Conservation (phyloP, 352 stramenopile genomes). For the Pythium aquatile region DNA sequence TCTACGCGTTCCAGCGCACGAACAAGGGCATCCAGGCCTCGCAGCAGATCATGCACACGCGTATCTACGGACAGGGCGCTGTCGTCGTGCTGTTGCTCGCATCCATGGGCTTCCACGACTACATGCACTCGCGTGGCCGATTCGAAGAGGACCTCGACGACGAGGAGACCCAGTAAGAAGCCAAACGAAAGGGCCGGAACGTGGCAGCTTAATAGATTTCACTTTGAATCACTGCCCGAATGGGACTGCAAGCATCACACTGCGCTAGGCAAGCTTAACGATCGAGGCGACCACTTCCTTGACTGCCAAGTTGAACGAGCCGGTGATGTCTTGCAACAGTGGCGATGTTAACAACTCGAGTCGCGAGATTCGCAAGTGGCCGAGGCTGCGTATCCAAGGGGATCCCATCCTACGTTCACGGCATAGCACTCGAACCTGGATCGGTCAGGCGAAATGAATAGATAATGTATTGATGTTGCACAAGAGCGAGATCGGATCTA, state of each 20-base stretch:
- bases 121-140: constrained; percentile 66
- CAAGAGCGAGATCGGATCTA: not conserved
- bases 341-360: too few species aligned
- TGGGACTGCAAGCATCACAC: not conserved
- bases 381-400: too few species aligned
- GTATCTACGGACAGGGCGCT: constrained; percentile 71
- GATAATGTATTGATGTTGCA: not conserved
- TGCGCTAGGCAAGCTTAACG: not conserved
- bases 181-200: not conserved
- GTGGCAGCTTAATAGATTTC: not conserved
- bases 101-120: constrained; percentile 84
- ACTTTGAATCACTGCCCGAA: not conserved
- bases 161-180: not conserved
- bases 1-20: constrained; percentile 61
- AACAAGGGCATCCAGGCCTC: constrained; percentile 65
- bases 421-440: too few species aligned
- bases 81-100: constrained; percentile 65
- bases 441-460: not conserved
- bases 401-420: too few species aligned
- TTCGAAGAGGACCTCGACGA: constrained; percentile 37
- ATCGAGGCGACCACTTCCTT: not conserved
- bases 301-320: too few species aligned
- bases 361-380: too few species aligned
- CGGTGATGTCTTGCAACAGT: too few species aligned
- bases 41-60: constrained; percentile 85